phyloP scores from a whole-genome alignment of 2,329 filamentous ascomycete species.

The Trichoderma atroviride region DNA sequence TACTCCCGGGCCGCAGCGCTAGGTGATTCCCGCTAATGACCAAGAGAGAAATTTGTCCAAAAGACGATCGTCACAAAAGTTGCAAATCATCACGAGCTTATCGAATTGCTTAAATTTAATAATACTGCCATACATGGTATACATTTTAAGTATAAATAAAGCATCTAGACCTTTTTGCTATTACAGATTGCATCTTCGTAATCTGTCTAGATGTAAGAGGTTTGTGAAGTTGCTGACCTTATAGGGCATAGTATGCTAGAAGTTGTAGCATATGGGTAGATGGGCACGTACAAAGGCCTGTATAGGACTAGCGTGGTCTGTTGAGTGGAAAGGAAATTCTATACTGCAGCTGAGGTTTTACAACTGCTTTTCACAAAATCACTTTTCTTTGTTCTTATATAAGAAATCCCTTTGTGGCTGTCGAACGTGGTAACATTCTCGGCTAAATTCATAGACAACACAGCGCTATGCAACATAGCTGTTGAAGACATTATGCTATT shows the following conservation, averaged over 20 bases:
- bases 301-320: background rate
- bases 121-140: background rate
- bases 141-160: background rate
- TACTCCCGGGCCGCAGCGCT: background rate
- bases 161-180: background rate
- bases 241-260: background rate
- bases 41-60: background rate
- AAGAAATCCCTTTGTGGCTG: background rate
- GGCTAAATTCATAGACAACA: background rate
- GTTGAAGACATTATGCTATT: background rate
- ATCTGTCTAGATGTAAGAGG: background rate
- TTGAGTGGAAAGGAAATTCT: background rate
- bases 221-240: background rate
- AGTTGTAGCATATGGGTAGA: background rate
- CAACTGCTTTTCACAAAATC: too few relatives aligned
- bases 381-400: background rate
- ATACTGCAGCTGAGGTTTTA: background rate
- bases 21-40: background rate
- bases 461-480: background rate
- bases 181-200: background rate
- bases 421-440: background rate
- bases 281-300: background rate
- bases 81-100: background rate
- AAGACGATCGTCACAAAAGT: background rate
- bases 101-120: background rate